phyloP scores from a whole-genome alignment of 2,329 filamentous ascomycete genomes.

The Botrytis pseudocinerea region DNA sequence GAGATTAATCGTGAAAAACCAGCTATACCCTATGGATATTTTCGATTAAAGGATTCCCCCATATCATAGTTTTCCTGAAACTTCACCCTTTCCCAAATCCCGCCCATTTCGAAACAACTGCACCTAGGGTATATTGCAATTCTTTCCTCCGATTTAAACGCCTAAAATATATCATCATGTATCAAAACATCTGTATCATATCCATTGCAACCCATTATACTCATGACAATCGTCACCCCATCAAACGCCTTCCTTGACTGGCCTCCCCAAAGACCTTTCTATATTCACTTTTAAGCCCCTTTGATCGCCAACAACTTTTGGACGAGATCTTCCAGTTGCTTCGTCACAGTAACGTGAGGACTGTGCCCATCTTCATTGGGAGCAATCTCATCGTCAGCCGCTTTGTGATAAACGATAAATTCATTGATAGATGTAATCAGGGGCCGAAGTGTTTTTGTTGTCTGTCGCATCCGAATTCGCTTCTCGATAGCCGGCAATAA shows the following conservation, averaged over 20 bases:
- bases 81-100: neutral
- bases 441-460: slow-evolving; percentile 48
- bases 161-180: slow-evolving; percentile 18
- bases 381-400: slow-evolving; percentile 51
- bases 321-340: slow-evolving; percentile 35
- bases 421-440: slow-evolving; percentile 61
- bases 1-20: neutral
- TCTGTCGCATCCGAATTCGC: slow-evolving; percentile 47
- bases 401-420: slow-evolving; percentile 60
- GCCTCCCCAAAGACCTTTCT: neutral
- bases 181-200: slow-evolving; percentile 18
- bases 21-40: slow-evolving; percentile 9
- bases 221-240: neutral
- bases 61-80: slow-evolving; percentile 4
- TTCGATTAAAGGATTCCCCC: neutral
- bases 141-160: slow-evolving; percentile 15
- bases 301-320: slow-evolving; percentile 28
- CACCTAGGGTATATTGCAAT: slow-evolving; percentile 23
- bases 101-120: slow-evolving; percentile 5
- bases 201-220: slow-evolving; percentile 10
- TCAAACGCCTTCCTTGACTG: neutral
- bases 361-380: slow-evolving; percentile 49
- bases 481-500: slow-evolving; percentile 51
- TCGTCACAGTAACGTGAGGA: slow-evolving; percentile 48
- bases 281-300: neutral